These are phyloP conservation scores for Paracoccidioides lutzii DNA, from an alignment of 2,329 filamentous ascomycete genomes.

Conservation along the genomic window DNA sequence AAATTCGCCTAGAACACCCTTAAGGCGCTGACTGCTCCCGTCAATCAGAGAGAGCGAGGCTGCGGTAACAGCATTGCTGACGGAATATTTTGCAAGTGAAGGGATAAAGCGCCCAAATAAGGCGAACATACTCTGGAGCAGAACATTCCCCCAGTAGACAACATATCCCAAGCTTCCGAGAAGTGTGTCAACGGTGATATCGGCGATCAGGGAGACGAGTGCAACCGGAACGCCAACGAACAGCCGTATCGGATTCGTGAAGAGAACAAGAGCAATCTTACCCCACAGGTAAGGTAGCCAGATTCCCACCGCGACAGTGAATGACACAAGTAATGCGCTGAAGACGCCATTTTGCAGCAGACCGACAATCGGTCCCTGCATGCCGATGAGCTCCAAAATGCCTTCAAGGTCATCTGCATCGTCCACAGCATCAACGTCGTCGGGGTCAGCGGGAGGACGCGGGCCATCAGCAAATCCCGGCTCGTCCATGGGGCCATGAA, in stretches of 20 bases:
- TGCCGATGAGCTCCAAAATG: slow-evolving; percentile 87
- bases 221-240: slow-evolving; percentile 56
- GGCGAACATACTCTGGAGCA: slow-evolving; percentile 21
- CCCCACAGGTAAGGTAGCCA: slow-evolving; percentile 89
- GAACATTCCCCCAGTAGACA: slow-evolving; percentile 28
- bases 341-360: slow-evolving; percentile 93
- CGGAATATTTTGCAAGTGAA: slow-evolving; percentile 23
- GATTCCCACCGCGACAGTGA: slow-evolving; percentile 73
- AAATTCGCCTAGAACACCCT: slow-evolving; percentile 26
- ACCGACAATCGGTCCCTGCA: slow-evolving; percentile 82
- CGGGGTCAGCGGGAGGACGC: slow-evolving; percentile 14
- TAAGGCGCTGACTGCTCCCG: slow-evolving; percentile 28
- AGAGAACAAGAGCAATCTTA: slow-evolving; percentile 64
- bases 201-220: slow-evolving; percentile 59
- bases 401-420: slow-evolving; percentile 93
- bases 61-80: slow-evolving; percentile 25
- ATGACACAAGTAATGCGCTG: slow-evolving; percentile 75
- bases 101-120: slow-evolving; percentile 26
- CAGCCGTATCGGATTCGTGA: slow-evolving; percentile 63
- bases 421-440: slow-evolving; percentile 43
- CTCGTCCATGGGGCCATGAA: neutral
- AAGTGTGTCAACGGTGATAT: slow-evolving; percentile 62
- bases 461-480: neutral
- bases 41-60: slow-evolving; percentile 32
- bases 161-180: slow-evolving; percentile 50